phyloP scores from a whole-genome alignment of 2,329 filamentous ascomycete species.

The Blastomyces emzantsi region DNA sequence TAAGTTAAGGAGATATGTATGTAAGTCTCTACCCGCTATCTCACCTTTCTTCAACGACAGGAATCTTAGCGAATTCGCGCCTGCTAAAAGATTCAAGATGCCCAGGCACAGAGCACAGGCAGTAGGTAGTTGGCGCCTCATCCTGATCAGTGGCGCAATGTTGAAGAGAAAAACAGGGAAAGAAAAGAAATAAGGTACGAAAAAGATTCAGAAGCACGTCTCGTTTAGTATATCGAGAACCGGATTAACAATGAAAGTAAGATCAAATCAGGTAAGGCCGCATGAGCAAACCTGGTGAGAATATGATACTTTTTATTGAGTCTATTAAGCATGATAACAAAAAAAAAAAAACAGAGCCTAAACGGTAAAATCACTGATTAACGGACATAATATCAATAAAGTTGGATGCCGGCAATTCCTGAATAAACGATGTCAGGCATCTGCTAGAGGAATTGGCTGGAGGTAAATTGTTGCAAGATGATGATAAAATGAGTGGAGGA shows the following conservation, averaged over 20 bases:
- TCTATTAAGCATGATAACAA: neutral
- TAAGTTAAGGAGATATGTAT: conserved; percentile 8
- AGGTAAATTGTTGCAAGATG: neutral
- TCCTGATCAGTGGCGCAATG: neutral
- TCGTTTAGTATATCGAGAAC: neutral
- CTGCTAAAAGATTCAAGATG: neutral
- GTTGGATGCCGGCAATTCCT: neutral
- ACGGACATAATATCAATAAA: neutral
- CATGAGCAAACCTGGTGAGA: neutral
- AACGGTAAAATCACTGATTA: neutral
- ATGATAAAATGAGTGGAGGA: neutral
- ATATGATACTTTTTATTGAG: neutral
- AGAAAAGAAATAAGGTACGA: neutral
- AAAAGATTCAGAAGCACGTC: neutral
- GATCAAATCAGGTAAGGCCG: neutral
- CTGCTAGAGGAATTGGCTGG: neutral
- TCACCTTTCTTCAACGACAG: conserved; percentile 13
- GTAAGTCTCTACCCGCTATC: conserved; percentile 2
- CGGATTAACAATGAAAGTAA: neutral
- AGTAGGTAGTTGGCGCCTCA: neutral
- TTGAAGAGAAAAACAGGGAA: neutral
- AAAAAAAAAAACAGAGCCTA: neutral
- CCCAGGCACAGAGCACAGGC: neutral
- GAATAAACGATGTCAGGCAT: neutral
- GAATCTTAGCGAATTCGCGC: conserved; percentile 10